These are phyloP conservation scores for Eremothecium cymbalariae DNA, from an alignment of 1,139 yeast genomes.

Conservation along the genomic window DNA sequence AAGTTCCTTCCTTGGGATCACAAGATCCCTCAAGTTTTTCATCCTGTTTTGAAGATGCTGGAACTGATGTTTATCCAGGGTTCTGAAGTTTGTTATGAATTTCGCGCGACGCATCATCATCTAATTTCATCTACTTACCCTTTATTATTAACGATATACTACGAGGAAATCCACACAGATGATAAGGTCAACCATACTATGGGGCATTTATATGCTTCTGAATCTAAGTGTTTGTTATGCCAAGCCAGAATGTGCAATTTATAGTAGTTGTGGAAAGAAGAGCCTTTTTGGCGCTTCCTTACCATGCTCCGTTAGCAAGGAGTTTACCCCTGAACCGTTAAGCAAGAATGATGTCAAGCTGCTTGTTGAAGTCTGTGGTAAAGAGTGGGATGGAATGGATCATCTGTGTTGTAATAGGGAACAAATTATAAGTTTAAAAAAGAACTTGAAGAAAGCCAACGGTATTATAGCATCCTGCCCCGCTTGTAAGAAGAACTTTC, in stretches of 20 bases:
- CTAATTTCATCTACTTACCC: background rate
- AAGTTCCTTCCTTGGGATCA: slow-evolving; percentile 24
- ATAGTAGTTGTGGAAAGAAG: slow-evolving; percentile 62
- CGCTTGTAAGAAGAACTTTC: slow-evolving; percentile 82
- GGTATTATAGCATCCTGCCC: slow-evolving; percentile 86
- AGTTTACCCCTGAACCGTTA: slow-evolving; percentile 24
- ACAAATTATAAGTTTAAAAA: slow-evolving; percentile 42
- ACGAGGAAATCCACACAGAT: no score
- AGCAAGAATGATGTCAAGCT: slow-evolving; percentile 44
- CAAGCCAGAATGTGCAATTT: slow-evolving; percentile 27
- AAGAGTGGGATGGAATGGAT: slow-evolving; percentile 42
- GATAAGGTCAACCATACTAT: background rate
- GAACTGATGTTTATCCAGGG: background rate
- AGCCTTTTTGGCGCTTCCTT: slow-evolving; percentile 69
- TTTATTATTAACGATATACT: no score
- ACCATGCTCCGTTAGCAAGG: slow-evolving; percentile 61
- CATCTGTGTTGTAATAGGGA: slow-evolving; percentile 47
- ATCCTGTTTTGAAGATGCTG: slow-evolving; percentile 10
- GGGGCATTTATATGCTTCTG: background rate
- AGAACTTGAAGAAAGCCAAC: slow-evolving; percentile 64
- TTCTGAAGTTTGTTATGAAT: background rate
- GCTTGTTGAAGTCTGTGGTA: slow-evolving; percentile 63
- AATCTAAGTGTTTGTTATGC: background rate
- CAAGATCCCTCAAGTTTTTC: slow-evolving; percentile 26
- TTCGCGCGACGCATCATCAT: no score